Conservation (phyloP, 2,329 filamentous ascomycete genomes). For the Pseudopyrenochaeta lycopersici region DNA sequence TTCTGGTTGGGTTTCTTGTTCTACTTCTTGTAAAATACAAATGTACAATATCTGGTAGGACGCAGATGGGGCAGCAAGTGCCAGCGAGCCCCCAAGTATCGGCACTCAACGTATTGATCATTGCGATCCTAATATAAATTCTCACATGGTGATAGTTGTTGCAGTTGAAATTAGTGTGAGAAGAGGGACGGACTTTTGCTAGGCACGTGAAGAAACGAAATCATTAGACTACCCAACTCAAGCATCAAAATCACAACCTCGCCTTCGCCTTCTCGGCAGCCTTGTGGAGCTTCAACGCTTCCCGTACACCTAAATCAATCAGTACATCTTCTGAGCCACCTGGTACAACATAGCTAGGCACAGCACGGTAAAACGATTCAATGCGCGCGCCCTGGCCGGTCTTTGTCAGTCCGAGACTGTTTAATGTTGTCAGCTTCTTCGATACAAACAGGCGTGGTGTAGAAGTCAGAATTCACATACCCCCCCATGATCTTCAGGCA, state of each 20-base stretch:
- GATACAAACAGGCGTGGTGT: not conserved
- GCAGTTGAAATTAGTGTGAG: no score
- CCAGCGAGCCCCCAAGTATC: no score
- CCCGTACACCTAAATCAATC: conserved; percentile 40
- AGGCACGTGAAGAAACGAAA: no score
- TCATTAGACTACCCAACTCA: not conserved
- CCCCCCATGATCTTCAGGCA: conserved; percentile 38
- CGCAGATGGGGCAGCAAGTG: no score
- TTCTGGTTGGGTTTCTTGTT: not conserved
- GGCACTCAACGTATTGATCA: no score
- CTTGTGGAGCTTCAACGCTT: conserved; percentile 38
- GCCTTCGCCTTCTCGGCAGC: conserved; percentile 33
- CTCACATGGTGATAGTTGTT: no score
- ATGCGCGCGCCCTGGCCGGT: conserved; percentile 38
- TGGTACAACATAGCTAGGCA: conserved; percentile 34
- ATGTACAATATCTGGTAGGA: no score
- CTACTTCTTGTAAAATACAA: not conserved
- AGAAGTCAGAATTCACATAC: conserved; percentile 8
- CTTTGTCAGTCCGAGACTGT: conserved; percentile 34
- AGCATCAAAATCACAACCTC: conserved; percentile 19
- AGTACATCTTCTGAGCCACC: conserved; percentile 40
- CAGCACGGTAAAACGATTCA: conserved; percentile 35
- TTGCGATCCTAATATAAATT: no score
- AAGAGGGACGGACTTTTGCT: no score
- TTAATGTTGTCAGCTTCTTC: conserved; percentile 1